Conservation (phyloP, 805 yeast species). For the Kurtzmaniella cleridarum region DNA sequence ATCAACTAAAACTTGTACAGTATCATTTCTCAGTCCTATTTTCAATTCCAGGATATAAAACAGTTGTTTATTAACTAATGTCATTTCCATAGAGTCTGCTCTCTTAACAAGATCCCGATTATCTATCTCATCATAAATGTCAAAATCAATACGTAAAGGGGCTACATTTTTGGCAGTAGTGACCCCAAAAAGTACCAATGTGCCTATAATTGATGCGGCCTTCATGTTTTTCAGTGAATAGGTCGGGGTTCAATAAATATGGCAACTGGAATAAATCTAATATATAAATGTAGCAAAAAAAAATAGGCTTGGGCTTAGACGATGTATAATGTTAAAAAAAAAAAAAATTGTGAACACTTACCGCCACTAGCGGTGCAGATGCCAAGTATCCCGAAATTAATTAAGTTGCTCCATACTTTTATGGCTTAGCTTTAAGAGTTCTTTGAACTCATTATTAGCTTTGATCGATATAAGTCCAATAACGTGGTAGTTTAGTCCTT, state of each 20-base stretch:
- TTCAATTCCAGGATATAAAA: conserved; percentile 23
- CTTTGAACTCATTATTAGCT: no score
- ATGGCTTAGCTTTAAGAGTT: no score
- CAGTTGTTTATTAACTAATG: conserved; percentile 18
- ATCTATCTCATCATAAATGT: conserved; percentile 13
- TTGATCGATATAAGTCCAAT: no score
- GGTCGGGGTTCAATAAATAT: conserved; percentile 21
- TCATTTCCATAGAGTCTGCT: conserved; percentile 14
- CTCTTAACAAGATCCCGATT: conserved; percentile 4
- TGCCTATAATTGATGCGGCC: no score
- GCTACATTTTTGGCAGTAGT: conserved; percentile 2
- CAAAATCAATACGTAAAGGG: conserved; percentile 13
- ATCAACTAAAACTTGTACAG: conserved; percentile 29
- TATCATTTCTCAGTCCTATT: conserved; percentile 26
- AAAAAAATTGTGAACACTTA: no score
- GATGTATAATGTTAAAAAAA: no score
- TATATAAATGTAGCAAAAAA: no score
- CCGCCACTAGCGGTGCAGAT: no score
- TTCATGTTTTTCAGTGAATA: conserved; percentile 6
- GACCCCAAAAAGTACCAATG: background rate
- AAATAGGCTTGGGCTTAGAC: no score
- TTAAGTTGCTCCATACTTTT: no score
- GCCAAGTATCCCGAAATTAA: no score
- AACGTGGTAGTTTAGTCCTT: no score
- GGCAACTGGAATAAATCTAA: conserved; percentile 3